phyloP scores from a whole-genome alignment of 805 yeast genomes.

The Teunomyces tritomae region DNA sequence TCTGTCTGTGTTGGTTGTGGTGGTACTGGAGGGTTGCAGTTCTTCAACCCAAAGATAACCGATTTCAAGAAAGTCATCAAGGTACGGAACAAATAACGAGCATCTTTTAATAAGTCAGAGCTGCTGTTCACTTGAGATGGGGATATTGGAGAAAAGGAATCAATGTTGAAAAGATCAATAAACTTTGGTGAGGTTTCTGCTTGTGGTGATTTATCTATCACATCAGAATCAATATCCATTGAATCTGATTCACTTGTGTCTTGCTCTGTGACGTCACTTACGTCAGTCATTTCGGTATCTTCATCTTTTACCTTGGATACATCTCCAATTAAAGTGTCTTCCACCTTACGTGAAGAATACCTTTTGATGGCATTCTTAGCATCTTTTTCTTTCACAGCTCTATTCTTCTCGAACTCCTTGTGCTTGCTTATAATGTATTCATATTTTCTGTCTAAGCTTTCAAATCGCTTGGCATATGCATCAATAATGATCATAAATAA shows the following conservation, averaged over 20 bases:
- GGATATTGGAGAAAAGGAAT: slow-evolving; percentile 54
- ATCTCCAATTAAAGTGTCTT: slow-evolving; percentile 20
- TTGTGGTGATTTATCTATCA: slow-evolving; percentile 23
- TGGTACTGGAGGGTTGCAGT: slow-evolving; percentile 76
- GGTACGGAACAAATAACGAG: slow-evolving; percentile 82
- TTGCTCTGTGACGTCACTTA: neutral
- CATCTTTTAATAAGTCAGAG: slow-evolving; percentile 78
- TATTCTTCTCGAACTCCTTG: slow-evolving; percentile 46
- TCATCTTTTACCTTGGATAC: slow-evolving; percentile 27
- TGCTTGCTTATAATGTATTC: slow-evolving; percentile 64
- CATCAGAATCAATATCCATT: slow-evolving; percentile 10
- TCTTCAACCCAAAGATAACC: slow-evolving; percentile 82
- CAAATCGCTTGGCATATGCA: slow-evolving; percentile 81
- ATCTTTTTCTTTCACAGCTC: slow-evolving; percentile 40
- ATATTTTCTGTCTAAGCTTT: slow-evolving; percentile 69
- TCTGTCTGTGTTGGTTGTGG: slow-evolving; percentile 41
- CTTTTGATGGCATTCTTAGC: slow-evolving; percentile 40
- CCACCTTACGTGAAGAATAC: slow-evolving; percentile 26
- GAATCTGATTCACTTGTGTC: slow-evolving; percentile 5
- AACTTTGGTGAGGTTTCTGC: slow-evolving; percentile 11
- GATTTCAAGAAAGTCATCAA: slow-evolving; percentile 88
- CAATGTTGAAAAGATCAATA: slow-evolving; percentile 34
- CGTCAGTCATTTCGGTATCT: slow-evolving; percentile 24
- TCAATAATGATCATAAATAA: slow-evolving; percentile 82
- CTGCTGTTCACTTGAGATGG: slow-evolving; percentile 47